Evolutionary conservation across 345 rosid genomes (phyloP), one percentile per base, ranked within the genome.

Genomic region (Corymbia maculata): DNA sequence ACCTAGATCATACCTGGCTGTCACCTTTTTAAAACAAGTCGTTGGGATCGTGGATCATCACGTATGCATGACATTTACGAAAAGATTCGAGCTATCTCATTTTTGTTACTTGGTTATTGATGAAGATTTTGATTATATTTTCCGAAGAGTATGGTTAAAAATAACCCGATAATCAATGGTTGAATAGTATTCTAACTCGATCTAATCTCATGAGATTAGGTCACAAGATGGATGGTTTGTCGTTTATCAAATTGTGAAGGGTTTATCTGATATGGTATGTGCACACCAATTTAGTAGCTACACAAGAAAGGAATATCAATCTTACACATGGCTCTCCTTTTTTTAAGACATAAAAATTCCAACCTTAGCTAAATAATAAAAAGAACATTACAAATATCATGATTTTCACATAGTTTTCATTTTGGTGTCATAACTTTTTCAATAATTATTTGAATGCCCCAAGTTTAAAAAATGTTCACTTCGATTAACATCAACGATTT

Each of bases 401-500:
- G 30, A 30, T 1, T 66, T 66, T 66, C 8, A 3, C 8, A 36
- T 10, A 0, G 6, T 21, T 66, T 0, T 30, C 8, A 8, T 30
- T 66, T 66, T 15, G 42, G 8, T 4, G 1, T 17, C 0, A 70
- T 32, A 70, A 70, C 6, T 19, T 75, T 19, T 75, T 6, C 19
- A 19, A 0, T 2, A 19, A 75, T 19, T 9, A 75, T 4, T 75
- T 36, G 45, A 42, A 6, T 17, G 2, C 13, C 26, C 5, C 2
- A 19, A 42, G 13, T 70, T 70, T 17, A 68, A 68, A 64, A 68
- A 42, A 9, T 16, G 0, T 32, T 70, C n/a, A 2, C 32, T 3
- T 64, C 1, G 32, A 64, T 36, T 64, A 9, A 64, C 6, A 1
- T 64, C 19, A 0, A n/a, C 2, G 0, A 36, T 32, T 30, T 30